These are phyloP conservation scores for Ustilago sp. DNA, from an alignment of 1,284 basidiomycete genomes.

Conservation along the genomic window DNA sequence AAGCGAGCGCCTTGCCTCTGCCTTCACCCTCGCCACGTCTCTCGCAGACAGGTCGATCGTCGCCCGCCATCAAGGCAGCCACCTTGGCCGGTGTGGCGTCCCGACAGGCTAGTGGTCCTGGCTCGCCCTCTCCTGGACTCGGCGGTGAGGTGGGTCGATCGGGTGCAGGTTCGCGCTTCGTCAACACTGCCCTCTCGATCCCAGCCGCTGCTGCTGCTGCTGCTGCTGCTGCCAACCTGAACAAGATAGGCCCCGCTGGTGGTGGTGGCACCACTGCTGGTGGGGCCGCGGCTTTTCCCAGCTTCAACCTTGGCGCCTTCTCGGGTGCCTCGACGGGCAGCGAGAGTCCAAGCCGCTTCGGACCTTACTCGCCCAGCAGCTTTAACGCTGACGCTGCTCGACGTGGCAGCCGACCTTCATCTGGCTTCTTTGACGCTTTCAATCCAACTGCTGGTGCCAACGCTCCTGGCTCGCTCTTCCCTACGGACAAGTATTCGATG, in stretches of 20 bases:
- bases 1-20: slow-evolving; percentile 35
- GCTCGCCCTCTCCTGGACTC: slow-evolving; percentile 39
- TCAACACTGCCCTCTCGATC: slow-evolving; percentile 46
- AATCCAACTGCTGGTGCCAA: slow-evolving; percentile 49
- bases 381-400: slow-evolving; percentile 42
- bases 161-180: slow-evolving; percentile 45
- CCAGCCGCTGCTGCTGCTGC: slow-evolving; percentile 30
- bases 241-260: not conserved
- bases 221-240: slow-evolving; percentile 1
- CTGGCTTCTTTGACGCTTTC: slow-evolving; percentile 63
- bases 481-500: slow-evolving; percentile 52
- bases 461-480: slow-evolving; percentile 41
- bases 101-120: slow-evolving; percentile 44
- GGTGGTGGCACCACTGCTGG: slow-evolving; percentile 10
- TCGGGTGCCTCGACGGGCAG: slow-evolving; percentile 33
- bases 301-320: slow-evolving; percentile 53
- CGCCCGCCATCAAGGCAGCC: slow-evolving; percentile 43
- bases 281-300: slow-evolving; percentile 33
- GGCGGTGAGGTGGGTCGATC: slow-evolving; percentile 36
- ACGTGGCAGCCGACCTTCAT: slow-evolving; percentile 48
- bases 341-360: slow-evolving; percentile 54
- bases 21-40: slow-evolving; percentile 47
- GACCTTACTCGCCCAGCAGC: slow-evolving; percentile 49
- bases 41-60: slow-evolving; percentile 42
- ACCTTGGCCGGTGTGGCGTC: slow-evolving; percentile 33